These are phyloP conservation scores for Gossypium gossypioides DNA, from an alignment of 441 rosid species.

Conservation along the genomic window DNA sequence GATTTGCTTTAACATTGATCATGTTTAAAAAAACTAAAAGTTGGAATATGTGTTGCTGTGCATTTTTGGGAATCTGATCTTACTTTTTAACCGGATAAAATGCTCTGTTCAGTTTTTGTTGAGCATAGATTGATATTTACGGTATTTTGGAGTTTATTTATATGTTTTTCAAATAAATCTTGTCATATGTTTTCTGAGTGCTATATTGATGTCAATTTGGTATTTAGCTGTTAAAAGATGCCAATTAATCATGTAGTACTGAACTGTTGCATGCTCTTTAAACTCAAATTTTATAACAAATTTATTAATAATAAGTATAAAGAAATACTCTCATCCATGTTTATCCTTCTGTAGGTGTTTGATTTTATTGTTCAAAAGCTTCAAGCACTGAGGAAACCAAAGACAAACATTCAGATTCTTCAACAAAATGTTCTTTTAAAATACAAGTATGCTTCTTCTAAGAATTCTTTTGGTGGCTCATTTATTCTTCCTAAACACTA, in stretches of 20 bases:
- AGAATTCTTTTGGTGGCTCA: background rate
- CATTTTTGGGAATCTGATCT: background rate
- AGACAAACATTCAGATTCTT: slow-evolving; percentile 97
- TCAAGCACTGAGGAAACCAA: slow-evolving; percentile 91
- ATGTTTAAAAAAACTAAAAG: background rate
- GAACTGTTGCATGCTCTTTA: background rate
- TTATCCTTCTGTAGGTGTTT: slow-evolving; percentile 52
- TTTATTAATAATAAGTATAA: slow-evolving; percentile 10
- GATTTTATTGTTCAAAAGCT: slow-evolving; percentile 98
- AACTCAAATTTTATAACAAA: slow-evolving; percentile 11
- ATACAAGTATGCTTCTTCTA: slow-evolving; percentile 63
- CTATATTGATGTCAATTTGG: background rate
- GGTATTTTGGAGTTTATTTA: background rate
- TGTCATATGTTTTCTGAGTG: background rate
- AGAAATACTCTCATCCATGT: background rate
- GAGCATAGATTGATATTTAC: background rate
- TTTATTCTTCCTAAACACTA: background rate
- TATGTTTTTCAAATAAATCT: background rate
- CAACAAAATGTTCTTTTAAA: slow-evolving; percentile 95
- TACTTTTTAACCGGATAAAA: background rate
- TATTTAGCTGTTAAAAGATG: background rate
- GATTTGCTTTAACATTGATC: background rate
- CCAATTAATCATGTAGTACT: background rate
- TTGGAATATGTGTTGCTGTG: background rate
- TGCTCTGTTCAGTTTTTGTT: background rate